A percentile compares a stretch with the other conserved stretches of the same genome.
phyloP scores from a whole-genome alignment of 2,329 filamentous ascomycete genomes.

The Penicillium corylophilum region DNA sequence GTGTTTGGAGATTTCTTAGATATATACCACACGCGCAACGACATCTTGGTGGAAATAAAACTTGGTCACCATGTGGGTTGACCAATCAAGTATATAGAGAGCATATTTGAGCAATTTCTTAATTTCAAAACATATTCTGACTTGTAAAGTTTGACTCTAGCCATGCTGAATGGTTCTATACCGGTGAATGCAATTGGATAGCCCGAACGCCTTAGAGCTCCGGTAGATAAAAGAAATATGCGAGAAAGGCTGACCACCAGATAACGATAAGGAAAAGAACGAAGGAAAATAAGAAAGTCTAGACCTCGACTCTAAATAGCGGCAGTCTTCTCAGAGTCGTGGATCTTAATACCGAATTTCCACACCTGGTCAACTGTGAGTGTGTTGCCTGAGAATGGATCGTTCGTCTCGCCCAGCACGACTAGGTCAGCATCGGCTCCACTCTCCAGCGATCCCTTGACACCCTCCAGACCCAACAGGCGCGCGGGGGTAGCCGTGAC shows the following conservation, averaged over 20 bases:
- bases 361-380: conserved; percentile 45
- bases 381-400: conserved; percentile 31
- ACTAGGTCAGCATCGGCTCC: conserved; percentile 46
- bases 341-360: conserved; percentile 44
- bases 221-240: neutral
- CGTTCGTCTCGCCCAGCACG: conserved; percentile 36
- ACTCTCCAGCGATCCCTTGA: conserved; percentile 40
- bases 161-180: conserved; percentile 2
- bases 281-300: neutral
- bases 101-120: neutral
- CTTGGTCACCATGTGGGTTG: neutral
- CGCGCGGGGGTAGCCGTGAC: conserved; percentile 42
- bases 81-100: neutral
- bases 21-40: conserved; percentile 7
- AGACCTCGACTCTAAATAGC: conserved; percentile 4
- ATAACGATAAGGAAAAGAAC: neutral
- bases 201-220: neutral
- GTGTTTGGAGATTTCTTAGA: conserved; percentile 5
- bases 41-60: neutral
- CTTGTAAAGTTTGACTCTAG: neutral
- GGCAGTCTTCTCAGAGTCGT: conserved; percentile 32
- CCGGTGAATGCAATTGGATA: neutral
- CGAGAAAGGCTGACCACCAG: neutral
- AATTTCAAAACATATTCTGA: neutral
- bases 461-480: conserved; percentile 38